Evolutionary conservation across 1,284 basidiomycete genomes (phyloP), one percentile per base, ranked within the genome.

Genomic region (Ganoderma sinense): DNA sequence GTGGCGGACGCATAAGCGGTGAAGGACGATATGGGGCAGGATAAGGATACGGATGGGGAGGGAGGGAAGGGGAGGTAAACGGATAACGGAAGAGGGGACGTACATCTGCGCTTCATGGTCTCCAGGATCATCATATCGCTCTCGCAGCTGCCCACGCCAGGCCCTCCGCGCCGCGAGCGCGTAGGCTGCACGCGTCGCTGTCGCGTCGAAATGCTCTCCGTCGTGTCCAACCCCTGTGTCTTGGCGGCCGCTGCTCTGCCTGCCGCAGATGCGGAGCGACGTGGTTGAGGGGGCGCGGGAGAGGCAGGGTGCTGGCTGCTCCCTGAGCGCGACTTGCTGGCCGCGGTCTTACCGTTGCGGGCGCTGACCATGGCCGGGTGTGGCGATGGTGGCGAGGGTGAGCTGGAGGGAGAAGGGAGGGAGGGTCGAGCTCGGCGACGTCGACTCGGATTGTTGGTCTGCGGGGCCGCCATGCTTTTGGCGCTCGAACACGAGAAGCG

Each of bases 41-140:
- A 62, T 55, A 23, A 67, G 41, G 53, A 68, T 7, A 36, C 7
- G 6, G 68, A 51, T 36, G 61, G 53, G 62, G 65, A 31, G 23
- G n/a, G n/a, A n/a, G n/a, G 6, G 68, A 51, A 33, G 61, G 53
- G 62, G 65, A 36, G 36, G 36, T 10, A 36, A 36, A 36, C 36
- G 36, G 36, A 36, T 36, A 7, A 10, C 36, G 36, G 10, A 36
- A 36, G 51, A 39, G 64, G 56, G 62, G 45, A 89, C 94, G 79
- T 81, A 96, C 95, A 86, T 84, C 87, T 89, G 76, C 93, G 88
- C 80, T 89, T 89, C 76, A 94, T 86, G 75, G 91, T 92, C 76
- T 96, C 94, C 71, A 96, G 81, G 78, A 97, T 93, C 89, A 95
- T 91, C 71, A 90, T 78, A 83, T 97, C 95, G 36, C 92, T 82